Evolutionary conservation across 2,329 filamentous ascomycete genomes (phyloP).

Genomic region (Ophiosphaerella korrae): DNA sequence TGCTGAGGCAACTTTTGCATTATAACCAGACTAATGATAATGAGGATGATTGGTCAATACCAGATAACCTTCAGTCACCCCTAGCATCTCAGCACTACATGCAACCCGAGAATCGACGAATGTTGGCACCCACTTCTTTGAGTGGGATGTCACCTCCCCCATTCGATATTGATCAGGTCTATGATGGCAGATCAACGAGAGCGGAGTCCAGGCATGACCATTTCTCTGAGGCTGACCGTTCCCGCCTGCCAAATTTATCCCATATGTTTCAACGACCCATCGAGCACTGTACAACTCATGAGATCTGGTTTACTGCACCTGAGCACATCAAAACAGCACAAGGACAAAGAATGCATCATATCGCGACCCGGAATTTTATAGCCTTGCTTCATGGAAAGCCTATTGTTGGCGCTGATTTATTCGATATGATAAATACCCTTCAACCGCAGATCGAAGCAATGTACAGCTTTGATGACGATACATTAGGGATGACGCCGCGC

Average conservation of each 20-base stretch:
- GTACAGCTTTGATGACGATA: constrained; percentile 52
- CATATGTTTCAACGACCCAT: constrained; percentile 12
- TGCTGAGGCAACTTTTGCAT: constrained; percentile 43
- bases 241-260: constrained; percentile 14
- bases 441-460: constrained; percentile 64
- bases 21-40: constrained; percentile 45
- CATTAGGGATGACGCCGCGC: constrained; percentile 33
- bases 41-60: constrained; percentile 37
- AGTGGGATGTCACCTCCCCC: constrained; percentile 33
- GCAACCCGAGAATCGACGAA: constrained; percentile 23
- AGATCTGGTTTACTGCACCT: constrained; percentile 68
- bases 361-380: constrained; percentile 72
- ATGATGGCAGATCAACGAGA: constrained; percentile 16
- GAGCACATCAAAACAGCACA: constrained; percentile 52
- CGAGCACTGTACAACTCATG: constrained; percentile 39
- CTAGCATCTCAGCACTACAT: constrained; percentile 16
- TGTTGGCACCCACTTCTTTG: constrained; percentile 33
- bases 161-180: constrained; percentile 37
- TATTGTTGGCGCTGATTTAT: constrained; percentile 67
- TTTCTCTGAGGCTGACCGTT: constrained; percentile 16
- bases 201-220: constrained; percentile 20
- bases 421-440: constrained; percentile 67
- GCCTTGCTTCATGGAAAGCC: constrained; percentile 68
- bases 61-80: constrained; percentile 29
- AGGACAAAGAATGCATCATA: constrained; percentile 62